Evolutionary conservation across 2,329 filamentous ascomycete species (phyloP).

Genomic region (Myotisia sp.): DNA sequence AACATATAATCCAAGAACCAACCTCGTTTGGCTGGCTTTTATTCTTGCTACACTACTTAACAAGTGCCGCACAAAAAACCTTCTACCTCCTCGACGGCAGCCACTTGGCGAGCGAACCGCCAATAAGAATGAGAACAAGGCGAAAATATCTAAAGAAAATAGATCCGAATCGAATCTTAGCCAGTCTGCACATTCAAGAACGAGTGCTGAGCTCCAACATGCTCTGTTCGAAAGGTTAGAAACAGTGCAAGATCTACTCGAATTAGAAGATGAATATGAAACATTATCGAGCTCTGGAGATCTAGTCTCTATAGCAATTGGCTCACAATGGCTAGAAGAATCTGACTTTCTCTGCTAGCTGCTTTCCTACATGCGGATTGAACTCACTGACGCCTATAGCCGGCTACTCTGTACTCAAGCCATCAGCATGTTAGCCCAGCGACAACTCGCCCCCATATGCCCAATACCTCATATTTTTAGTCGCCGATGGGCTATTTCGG

Average conservation of each 20-base stretch:
- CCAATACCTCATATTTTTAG: no score
- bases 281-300: conserved; percentile 32
- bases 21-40: conserved; percentile 50
- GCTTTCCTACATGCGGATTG: no score
- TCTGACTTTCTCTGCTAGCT: conserved; percentile 23
- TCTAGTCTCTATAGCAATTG: conserved; percentile 31
- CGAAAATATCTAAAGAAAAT: conserved; percentile 7
- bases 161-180: conserved; percentile 1
- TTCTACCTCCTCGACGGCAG: conserved; percentile 12
- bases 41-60: conserved; percentile 43
- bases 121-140: conserved; percentile 14
- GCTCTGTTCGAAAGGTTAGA: conserved; percentile 22
- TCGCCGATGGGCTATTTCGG: no score
- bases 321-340: conserved; percentile 27
- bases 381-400: no score
- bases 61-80: conserved; percentile 18
- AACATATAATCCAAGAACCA: conserved; percentile 45
- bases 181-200: not conserved
- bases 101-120: conserved; percentile 23
- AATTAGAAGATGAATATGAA: conserved; percentile 26
- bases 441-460: no score
- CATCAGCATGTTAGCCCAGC: no score
- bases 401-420: no score
- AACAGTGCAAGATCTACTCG: conserved; percentile 22
- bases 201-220: conserved; percentile 13